Conservation (phyloP, 352 stramenopile genomes). For the Phytophthora crassamura region DNA sequence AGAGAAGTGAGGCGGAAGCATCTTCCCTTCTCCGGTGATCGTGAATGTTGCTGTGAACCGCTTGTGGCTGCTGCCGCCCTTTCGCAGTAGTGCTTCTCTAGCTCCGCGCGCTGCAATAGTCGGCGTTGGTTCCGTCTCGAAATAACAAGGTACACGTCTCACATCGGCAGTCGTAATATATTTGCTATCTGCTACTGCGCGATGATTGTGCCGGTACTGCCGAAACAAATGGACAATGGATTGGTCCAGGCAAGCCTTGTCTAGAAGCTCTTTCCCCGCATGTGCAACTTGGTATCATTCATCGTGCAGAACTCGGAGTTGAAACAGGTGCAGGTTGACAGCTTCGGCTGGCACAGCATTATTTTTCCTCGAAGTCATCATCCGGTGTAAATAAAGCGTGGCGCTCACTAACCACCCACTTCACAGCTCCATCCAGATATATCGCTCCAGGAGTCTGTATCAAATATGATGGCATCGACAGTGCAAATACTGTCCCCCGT, state of each 20-base stretch:
- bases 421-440: constrained; percentile 1
- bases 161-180: not conserved
- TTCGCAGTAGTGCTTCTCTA: no score
- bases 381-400: not conserved
- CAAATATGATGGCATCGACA: constrained; percentile 9
- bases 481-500: not conserved
- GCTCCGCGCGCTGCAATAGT: no score
- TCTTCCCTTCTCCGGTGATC: no score
- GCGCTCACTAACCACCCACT: not conserved
- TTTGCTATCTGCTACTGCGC: not conserved
- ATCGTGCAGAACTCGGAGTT: not conserved
- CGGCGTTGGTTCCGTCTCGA: no score
- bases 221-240: not conserved
- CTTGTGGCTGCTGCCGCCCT: no score
- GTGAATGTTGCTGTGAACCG: no score
- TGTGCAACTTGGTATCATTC: constrained; percentile 2
- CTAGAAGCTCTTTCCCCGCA: constrained; percentile 1
- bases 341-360: not conserved
- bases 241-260: not conserved
- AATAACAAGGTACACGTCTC: no score
- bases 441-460: not conserved
- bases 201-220: not conserved
- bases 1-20: no score
- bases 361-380: not conserved
- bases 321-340: constrained; percentile 1